phyloP scores from a whole-genome alignment of 1,139 yeast genomes.

The Nadsonia commutata region DNA sequence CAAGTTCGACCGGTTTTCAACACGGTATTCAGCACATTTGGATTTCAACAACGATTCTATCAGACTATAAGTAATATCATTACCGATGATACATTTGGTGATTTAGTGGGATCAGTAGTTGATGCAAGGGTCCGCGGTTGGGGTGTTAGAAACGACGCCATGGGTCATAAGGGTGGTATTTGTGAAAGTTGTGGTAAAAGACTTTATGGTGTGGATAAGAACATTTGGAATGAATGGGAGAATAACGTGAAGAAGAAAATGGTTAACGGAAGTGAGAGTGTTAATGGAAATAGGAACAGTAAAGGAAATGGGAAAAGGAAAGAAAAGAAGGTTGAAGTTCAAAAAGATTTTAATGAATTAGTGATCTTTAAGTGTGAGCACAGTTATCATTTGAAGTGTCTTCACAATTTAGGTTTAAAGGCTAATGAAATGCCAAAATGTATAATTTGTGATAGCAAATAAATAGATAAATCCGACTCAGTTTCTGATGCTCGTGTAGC shows the following conservation, averaged over 20 bases:
- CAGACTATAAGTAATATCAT: not conserved
- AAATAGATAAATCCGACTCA: too few species aligned
- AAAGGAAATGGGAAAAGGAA: slow-evolving; percentile 4
- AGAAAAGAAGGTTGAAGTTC: slow-evolving; percentile 1
- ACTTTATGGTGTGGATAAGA: slow-evolving; percentile 3
- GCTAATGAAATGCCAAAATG: slow-evolving; percentile 11
- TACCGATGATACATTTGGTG: not conserved
- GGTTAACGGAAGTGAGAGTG: slow-evolving; percentile 19
- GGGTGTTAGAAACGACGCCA: not conserved
- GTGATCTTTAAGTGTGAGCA: slow-evolving; percentile 45
- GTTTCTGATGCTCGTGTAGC: not conserved
- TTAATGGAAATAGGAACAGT: slow-evolving; percentile 14
- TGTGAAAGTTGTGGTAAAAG: slow-evolving; percentile 1
- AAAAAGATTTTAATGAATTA: slow-evolving; percentile 14
- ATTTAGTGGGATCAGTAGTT: not conserved
- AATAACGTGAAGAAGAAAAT: slow-evolving; percentile 12
- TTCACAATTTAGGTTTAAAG: slow-evolving; percentile 29
- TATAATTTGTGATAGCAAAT: slow-evolving; percentile 9
- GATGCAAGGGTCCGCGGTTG: not conserved
- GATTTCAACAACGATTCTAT: not conserved
- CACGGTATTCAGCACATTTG: not conserved
- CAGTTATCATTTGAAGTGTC: slow-evolving; percentile 53
- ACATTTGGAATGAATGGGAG: slow-evolving; percentile 7
- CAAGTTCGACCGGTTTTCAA: not conserved
- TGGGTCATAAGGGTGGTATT: slow-evolving; percentile 4